Percentiles rank a stretch among this genome's conserved stretches.
Conservation (phyloP, 495 filamentous ascomycete genomes). For the Trichoderma parareesei region DNA sequence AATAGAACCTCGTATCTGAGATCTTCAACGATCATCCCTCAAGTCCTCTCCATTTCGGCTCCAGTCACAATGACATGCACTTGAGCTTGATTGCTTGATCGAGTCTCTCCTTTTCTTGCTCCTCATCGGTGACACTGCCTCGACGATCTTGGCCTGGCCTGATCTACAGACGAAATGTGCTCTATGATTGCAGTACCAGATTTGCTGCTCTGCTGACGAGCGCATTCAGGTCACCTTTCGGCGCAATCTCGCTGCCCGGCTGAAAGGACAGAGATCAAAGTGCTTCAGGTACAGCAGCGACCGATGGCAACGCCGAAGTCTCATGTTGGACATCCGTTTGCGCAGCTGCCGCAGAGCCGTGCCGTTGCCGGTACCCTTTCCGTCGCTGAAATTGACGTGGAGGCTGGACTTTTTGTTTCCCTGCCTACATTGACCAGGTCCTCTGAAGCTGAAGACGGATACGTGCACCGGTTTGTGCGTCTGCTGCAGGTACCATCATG, state of each 20-base stretch:
- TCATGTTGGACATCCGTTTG: background rate
- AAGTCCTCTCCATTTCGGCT: background rate
- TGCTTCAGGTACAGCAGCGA: background rate
- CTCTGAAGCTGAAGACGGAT: no score
- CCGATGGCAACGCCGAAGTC: background rate
- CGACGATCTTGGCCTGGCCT: background rate
- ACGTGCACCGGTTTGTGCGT: no score
- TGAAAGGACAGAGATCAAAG: background rate
- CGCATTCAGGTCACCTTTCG: background rate
- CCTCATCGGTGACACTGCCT: background rate
- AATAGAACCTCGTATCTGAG: background rate
- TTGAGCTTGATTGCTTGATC: background rate
- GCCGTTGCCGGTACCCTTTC: no score
- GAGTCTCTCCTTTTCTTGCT: background rate
- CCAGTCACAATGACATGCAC: background rate
- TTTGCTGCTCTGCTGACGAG: background rate
- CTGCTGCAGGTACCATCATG: no score
- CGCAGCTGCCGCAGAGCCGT: background rate
- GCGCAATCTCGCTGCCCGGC: background rate
- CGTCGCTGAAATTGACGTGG: no score
- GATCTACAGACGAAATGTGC: background rate
- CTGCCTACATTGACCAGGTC: no score
- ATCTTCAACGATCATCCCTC: slow-evolving; percentile 1
- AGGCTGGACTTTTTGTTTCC: no score
- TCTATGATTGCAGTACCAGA: background rate